Percentiles rank a stretch among this genome's conserved stretches.
Evolutionary conservation across 2,329 filamentous ascomycete genomes (phyloP).

Genomic region (Knufia fluminis): DNA sequence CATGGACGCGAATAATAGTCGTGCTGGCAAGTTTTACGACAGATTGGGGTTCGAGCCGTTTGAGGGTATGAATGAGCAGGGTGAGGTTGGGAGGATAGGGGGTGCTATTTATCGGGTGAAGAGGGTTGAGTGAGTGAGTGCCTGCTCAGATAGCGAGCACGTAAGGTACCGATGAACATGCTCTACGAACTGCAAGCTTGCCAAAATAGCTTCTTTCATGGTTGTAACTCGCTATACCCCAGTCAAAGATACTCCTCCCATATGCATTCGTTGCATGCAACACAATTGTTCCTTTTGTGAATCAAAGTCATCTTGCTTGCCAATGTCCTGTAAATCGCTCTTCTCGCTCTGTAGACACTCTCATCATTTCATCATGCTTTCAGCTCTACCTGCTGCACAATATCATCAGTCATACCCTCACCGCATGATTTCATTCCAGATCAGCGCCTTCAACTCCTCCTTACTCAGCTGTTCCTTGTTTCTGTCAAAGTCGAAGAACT

Average conservation of each 20-base stretch:
- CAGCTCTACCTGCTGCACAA: no score
- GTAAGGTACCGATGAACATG: neutral
- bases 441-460: constrained; percentile 90
- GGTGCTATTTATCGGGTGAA: constrained; percentile 18
- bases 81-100: constrained; percentile 16
- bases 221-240: no score
- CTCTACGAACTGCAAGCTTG: neutral
- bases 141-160: neutral
- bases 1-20: constrained; percentile 19
- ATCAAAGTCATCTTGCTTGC: neutral
- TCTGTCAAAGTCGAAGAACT: constrained; percentile 99
- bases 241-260: neutral
- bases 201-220: no score
- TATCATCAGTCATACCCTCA: constrained; percentile 27
- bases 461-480: constrained; percentile 99
- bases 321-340: neutral
- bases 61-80: constrained; percentile 16
- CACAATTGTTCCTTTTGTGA: neutral
- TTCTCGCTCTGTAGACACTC: neutral
- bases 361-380: neutral
- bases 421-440: constrained; percentile 94
- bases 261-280: neutral
- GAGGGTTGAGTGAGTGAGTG: neutral
- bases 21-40: constrained; percentile 17
- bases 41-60: constrained; percentile 19